Evolutionary conservation across 2,329 filamentous ascomycete species (phyloP), one percentile per base, ranked within the genome.

Genomic region (Fusarium oxysporum): DNA sequence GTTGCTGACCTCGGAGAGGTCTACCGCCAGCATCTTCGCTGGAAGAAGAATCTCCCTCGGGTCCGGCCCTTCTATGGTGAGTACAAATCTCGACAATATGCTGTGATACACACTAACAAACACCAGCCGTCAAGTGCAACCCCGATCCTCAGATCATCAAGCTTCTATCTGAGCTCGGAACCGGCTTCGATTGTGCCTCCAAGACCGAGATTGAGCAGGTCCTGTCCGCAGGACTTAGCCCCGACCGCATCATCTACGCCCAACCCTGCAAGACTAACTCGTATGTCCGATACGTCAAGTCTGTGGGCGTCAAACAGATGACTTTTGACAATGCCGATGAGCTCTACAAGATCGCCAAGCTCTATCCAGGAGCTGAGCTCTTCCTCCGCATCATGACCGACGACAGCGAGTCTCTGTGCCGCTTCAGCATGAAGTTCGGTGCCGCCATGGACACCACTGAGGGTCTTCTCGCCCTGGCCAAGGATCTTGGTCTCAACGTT

Each of bases 241-340:
- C 96, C 17, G 90, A 91, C 75, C 95, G 96, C 82, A 97, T 99
- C 87, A 98, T 99, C 85, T 99, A 98, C 81, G 96, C 96, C 55
- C 96, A 99, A 86, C 96, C 96, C 62, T 98, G 96, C 93, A 99
- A 99, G 91, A 99, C 96, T 79, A 97, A 96, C 86, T 98, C 96
- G 53, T 98, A 98, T 83, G 89, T 99, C 71, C 94, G 95, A 80
- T 97, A 95, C 80, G 96, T 97, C 73, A 91, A 93, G 79, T 89
- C 91, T 80, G 87, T 92, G 75, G 93, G 92, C 76, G 96, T 99
- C 81, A 96, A 93, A 86, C 94, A 97, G 87, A 98, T 99, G 96
- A 99, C 96, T 5, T 98, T 99, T 81, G 96, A 99, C 89, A 99
- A 99, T 78, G 91, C 93, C 81, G 96, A 99, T 82, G 96, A 99